Evolutionary conservation across 352 stramenopile species (phyloP).

Genomic region (Globisporangium uncinulatum): DNA sequence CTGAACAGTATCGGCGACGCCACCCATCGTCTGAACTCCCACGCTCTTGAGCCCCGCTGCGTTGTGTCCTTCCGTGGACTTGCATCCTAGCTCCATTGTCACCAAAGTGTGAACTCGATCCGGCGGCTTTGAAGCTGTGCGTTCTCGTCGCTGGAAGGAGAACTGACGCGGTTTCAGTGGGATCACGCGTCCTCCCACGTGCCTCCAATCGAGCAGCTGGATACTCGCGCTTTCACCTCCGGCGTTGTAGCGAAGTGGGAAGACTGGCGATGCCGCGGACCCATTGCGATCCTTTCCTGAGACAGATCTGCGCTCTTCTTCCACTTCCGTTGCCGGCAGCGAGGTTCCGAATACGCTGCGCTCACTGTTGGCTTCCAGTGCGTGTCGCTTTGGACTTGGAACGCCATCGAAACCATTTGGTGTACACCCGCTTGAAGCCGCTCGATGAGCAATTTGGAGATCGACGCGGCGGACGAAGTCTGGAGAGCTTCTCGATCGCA

Average conservation of each 20-base stretch:
- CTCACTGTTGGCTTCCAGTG: background rate
- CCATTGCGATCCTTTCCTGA: background rate
- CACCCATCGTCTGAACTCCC: background rate
- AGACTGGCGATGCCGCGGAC: background rate
- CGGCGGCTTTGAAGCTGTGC: background rate
- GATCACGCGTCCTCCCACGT: background rate
- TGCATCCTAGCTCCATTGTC: background rate
- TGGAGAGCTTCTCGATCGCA: slow-evolving; percentile 1
- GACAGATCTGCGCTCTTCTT: background rate
- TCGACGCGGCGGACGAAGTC: slow-evolving; percentile 4
- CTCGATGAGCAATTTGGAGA: background rate
- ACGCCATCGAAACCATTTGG: background rate
- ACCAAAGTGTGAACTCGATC: background rate
- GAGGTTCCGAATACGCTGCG: background rate
- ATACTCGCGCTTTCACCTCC: background rate
- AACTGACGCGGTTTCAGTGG: slow-evolving; percentile 9
- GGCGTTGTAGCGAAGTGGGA: slow-evolving; percentile 4
- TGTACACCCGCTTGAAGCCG: background rate
- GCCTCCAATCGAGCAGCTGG: slow-evolving; percentile 5
- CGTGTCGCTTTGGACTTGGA: slow-evolving; percentile 7
- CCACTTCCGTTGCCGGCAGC: background rate
- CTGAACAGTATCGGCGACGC: too few species aligned
- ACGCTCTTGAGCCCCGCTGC: background rate
- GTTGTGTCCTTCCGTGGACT: background rate
- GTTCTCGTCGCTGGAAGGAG: slow-evolving; percentile 3